A percentile compares a stretch with the other conserved stretches of the same genome.
Conservation (phyloP, 2,329 filamentous ascomycete genomes). For the Paradendryphiella salina region DNA sequence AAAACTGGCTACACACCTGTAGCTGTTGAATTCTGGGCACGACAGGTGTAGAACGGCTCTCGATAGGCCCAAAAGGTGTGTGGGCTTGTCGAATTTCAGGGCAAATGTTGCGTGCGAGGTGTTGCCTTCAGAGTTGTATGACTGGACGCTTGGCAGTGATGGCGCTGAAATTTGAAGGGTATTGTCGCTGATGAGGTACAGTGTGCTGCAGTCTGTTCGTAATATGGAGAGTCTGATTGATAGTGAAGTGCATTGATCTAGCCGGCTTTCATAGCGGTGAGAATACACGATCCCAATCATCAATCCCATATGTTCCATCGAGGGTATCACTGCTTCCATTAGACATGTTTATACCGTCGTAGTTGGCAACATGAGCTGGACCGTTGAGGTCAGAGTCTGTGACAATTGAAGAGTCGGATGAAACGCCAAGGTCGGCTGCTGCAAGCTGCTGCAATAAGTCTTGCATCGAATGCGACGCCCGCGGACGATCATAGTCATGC, state of each 20-base stretch:
- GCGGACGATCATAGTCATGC: slow-evolving; percentile 4
- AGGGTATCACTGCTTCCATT: slow-evolving; percentile 1
- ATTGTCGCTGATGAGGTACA: slow-evolving; percentile 12
- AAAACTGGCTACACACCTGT: too few species aligned
- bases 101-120: slow-evolving; percentile 36
- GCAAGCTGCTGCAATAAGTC: slow-evolving; percentile 13
- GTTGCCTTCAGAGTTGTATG: slow-evolving; percentile 13
- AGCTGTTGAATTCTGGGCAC: slow-evolving; percentile 42
- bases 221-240: slow-evolving; percentile 15
- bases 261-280: slow-evolving; percentile 3
- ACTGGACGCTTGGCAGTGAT: not conserved
- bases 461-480: slow-evolving; percentile 8
- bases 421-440: not conserved
- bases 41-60: slow-evolving; percentile 56
- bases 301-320: not conserved
- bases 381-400: not conserved
- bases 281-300: slow-evolving; percentile 10
- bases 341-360: slow-evolving; percentile 1
- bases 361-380: not conserved
- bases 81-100: slow-evolving; percentile 47
- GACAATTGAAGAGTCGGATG: not conserved
- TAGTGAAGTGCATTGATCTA: not conserved
- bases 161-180: not conserved
- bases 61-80: slow-evolving; percentile 52
- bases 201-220: slow-evolving; percentile 18